Percentiles rank a stretch among this genome's conserved stretches.
Conservation (phyloP, 345 rosid species). For the Sisymbrium irio region DNA sequence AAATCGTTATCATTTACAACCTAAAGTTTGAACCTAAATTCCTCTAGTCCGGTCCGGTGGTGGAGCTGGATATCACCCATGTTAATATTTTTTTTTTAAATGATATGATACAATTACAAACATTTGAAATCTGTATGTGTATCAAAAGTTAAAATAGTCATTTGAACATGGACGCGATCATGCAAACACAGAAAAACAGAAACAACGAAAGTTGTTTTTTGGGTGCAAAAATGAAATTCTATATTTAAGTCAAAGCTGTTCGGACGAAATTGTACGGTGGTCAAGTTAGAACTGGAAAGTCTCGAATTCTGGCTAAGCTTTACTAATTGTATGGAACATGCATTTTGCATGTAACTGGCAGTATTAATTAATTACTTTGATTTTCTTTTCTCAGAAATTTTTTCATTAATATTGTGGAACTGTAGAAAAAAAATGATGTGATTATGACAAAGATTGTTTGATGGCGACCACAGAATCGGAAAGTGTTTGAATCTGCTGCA, state of each 20-base stretch:
- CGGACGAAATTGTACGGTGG: neutral
- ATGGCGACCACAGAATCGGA: slow-evolving; percentile 18
- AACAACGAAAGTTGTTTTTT: neutral
- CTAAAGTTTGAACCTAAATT: too few species aligned
- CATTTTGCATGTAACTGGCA: neutral
- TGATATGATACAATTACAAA: neutral
- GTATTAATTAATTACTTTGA: neutral
- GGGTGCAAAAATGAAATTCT: neutral
- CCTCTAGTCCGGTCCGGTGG: too few species aligned
- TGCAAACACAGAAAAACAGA: neutral
- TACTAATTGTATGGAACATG: neutral
- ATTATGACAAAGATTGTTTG: slow-evolving; percentile 20
- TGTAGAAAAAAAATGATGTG: neutral
- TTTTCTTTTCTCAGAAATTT: neutral
- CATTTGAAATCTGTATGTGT: neutral
- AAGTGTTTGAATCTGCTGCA: slow-evolving; percentile 22
- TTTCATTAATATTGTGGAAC: neutral
- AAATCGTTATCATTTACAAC: too few species aligned
- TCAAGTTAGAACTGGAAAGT: neutral
- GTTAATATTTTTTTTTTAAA: too few species aligned
- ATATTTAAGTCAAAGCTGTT: neutral
- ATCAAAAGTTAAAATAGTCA: neutral
- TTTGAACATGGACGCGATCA: neutral
- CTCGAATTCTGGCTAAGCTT: neutral
- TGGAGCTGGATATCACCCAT: too few species aligned